Percentiles rank a stretch among this genome's conserved stretches.
Evolutionary conservation across 805 yeast species (phyloP).

Genomic region (Wilhelminamyces savonicus): DNA sequence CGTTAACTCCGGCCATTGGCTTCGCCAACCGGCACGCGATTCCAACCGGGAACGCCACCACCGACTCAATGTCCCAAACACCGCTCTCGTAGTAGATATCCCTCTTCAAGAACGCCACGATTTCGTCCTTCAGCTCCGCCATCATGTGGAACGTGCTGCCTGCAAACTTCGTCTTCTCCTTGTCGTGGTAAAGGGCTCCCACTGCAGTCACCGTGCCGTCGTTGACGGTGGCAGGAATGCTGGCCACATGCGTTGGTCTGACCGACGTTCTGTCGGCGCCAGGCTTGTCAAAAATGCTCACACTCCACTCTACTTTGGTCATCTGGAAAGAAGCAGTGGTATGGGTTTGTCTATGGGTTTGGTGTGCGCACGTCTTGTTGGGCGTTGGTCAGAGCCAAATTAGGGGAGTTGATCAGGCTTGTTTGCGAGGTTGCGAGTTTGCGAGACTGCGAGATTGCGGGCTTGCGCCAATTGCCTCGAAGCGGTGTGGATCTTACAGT

Average conservation of each 20-base stretch:
- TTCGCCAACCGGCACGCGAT: slow-evolving; percentile 31
- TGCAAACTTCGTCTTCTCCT: slow-evolving; percentile 46
- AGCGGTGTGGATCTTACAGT: no score
- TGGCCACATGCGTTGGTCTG: slow-evolving; percentile 50
- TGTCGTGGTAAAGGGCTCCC: slow-evolving; percentile 45
- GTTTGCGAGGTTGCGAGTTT: no score
- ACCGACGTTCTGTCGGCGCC: slow-evolving; percentile 48
- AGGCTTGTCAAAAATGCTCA: slow-evolving; percentile 64
- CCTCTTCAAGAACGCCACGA: slow-evolving; percentile 52
- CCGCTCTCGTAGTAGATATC: slow-evolving; percentile 63
- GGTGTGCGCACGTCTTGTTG: no score
- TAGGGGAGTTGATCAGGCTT: no score
- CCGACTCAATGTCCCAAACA: slow-evolving; percentile 69
- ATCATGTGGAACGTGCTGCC: slow-evolving; percentile 61
- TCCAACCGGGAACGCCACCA: slow-evolving; percentile 49
- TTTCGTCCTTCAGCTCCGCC: slow-evolving; percentile 63
- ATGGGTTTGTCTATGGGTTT: no score
- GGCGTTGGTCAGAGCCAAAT: no score
- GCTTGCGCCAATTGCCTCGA: no score
- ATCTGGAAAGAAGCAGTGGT: slow-evolving; percentile 1
- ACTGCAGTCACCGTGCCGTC: slow-evolving; percentile 38
- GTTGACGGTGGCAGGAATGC: slow-evolving; percentile 36
- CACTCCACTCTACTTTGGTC: slow-evolving; percentile 34
- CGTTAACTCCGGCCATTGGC: slow-evolving; percentile 24
- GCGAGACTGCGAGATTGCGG: no score